Evolutionary conservation across 2,329 filamentous ascomycete species (phyloP).

Genomic region (Penicillium sp.): DNA sequence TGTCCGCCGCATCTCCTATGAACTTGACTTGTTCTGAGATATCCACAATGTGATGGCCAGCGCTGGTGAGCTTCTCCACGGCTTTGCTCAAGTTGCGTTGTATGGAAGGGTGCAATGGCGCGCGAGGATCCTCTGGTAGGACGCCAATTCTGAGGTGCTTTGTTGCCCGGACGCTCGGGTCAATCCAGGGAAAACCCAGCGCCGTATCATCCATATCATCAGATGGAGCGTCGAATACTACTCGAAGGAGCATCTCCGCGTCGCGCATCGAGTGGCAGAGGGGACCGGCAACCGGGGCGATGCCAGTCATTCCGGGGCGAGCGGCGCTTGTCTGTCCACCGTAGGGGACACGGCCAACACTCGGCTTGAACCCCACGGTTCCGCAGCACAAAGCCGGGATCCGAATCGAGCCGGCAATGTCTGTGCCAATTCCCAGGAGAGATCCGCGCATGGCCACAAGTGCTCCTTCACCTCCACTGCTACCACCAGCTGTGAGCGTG

Average conservation of each 20-base stretch:
- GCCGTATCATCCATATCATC: conserved; percentile 15
- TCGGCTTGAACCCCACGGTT: conserved; percentile 37
- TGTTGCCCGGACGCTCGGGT: background rate
- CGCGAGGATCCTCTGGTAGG: conserved; percentile 23
- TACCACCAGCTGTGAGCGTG: conserved; percentile 12
- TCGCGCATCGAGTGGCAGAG: conserved; percentile 18
- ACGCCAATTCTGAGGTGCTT: conserved; percentile 20
- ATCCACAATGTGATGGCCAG: conserved; percentile 25
- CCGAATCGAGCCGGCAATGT: conserved; percentile 39
- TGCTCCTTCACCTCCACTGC: conserved; percentile 35
- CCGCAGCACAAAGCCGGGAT: conserved; percentile 37
- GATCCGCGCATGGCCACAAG: conserved; percentile 36
- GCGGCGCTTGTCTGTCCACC: conserved; percentile 24
- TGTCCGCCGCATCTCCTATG: conserved; percentile 5
- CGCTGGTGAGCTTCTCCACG: conserved; percentile 15
- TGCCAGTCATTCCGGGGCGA: conserved; percentile 21
- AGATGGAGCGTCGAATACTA: conserved; percentile 7
- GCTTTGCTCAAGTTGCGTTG: conserved; percentile 19
- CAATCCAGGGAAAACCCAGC: conserved; percentile 11
- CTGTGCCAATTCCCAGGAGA: conserved; percentile 35
- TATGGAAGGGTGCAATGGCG: conserved; percentile 28
- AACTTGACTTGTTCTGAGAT: conserved; percentile 13
- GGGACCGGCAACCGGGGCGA: conserved; percentile 17
- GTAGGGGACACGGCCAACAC: conserved; percentile 29
- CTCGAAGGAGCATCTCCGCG: conserved; percentile 13